phyloP scores from a whole-genome alignment of 768 basidiomycete genomes.

The Mrakia gelida region DNA sequence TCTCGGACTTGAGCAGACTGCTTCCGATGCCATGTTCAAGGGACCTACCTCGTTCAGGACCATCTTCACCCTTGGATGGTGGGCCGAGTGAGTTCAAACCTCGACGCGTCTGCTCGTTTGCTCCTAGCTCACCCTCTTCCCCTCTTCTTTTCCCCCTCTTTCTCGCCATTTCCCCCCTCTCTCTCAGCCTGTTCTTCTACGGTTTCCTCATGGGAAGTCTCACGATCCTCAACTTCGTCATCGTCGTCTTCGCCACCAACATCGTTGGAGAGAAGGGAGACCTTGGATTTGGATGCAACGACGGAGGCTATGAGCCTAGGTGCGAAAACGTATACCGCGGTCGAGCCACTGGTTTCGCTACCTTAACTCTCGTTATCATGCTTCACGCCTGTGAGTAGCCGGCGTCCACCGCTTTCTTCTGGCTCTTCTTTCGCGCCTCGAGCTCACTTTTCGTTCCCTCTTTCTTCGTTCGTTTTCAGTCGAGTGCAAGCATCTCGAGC shows the following conservation, averaged over 20 bases:
- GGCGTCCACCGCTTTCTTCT: too few relatives aligned
- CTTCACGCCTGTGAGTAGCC: constrained; percentile 8
- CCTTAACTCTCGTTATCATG: constrained; percentile 44
- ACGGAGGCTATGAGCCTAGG: constrained; percentile 35
- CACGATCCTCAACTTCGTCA: constrained; percentile 44
- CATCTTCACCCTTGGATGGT: constrained; percentile 46
- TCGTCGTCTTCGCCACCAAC: constrained; percentile 34
- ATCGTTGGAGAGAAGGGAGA: constrained; percentile 22
- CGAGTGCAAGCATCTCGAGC: constrained; percentile 45
- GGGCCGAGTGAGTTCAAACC: constrained; percentile 36
- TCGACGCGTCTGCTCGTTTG: too few relatives aligned
- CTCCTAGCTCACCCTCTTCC: too few relatives aligned
- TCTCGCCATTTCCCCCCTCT: too few relatives aligned
- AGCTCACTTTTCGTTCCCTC: too few relatives aligned
- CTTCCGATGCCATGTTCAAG: constrained; percentile 53
- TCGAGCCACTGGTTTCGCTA: constrained; percentile 46
- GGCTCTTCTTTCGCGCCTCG: too few relatives aligned
- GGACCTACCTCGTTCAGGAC: constrained; percentile 47
- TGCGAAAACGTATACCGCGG: constrained; percentile 47
- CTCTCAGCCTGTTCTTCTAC: constrained; percentile 41
- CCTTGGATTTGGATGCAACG: constrained; percentile 45
- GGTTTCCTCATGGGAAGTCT: constrained; percentile 40
- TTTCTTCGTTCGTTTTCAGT: neutral
- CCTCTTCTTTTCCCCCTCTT: too few relatives aligned
- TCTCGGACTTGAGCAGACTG: constrained; percentile 42